Base-by-base conservation (phyloP, 345 rosid genomes). In the Excoecaria cochinchinensis region DNA sequence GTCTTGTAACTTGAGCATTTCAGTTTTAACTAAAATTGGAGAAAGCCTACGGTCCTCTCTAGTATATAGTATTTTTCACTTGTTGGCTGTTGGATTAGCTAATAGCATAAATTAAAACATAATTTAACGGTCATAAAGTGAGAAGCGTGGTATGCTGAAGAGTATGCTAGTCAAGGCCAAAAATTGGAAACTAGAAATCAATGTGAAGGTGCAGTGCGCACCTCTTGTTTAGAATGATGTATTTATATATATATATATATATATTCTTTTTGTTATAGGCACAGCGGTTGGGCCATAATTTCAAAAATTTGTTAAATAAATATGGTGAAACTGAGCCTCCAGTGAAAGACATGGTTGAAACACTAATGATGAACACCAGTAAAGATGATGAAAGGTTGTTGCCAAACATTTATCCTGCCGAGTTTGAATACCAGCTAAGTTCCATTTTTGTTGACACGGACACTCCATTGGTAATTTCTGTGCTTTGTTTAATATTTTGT, bases 381-480 rank as follows among this genome's bases (percentile, higher is more conserved):
- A 90, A 89, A 81, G 91, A 85, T 21, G 79, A 82, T 44, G 78
- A 74, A 50, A 73, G 84, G 78, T 52, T 39, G 75, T 82, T 87
- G 2, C 89, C 97, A 42, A 76, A 67, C 61, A 81, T 87, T 48
- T 77, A 21, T 67, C 22, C 90, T 19, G 82, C 86, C 0, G 86
- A 86, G 67, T 24, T 3, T n/a, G 94, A 87, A 72, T 77, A 83
- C 81, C 70, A 76, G 14, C 69, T 70, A 62, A 89, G 98, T 82
- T 87, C 96, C 50, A 79, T 90, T 70, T 92, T 87, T 63, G 83
- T 91, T n/a, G 88, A 94, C 63, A 19, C 72, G 0, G 55, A 73
- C 17, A 47, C 69, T 55, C 84, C 84, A 4, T 55, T 39, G 84
- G 93, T 87, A 84, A 82, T 17, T 53, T 63, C 24, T 73, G 51